Percentiles rank a stretch among this genome's conserved stretches.
Conservation (phyloP, 352 stramenopile species). For the Plasmopara viticola region DNA sequence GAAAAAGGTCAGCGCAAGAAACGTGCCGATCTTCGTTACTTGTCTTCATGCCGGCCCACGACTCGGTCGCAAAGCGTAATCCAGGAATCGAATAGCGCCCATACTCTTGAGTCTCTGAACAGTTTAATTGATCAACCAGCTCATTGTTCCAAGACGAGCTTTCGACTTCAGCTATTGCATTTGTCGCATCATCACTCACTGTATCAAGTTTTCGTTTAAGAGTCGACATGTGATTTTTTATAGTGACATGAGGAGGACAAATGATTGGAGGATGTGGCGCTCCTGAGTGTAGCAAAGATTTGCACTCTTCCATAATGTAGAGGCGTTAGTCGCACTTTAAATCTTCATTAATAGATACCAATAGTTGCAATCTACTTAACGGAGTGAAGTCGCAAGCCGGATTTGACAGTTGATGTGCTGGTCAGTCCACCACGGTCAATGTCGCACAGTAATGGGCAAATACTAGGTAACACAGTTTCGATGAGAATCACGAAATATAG, state of each 20-base stretch:
- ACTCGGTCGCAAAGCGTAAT: conserved; percentile 48
- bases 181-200: conserved; percentile 11
- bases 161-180: conserved; percentile 4
- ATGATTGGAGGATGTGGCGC: conserved; percentile 1
- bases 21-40: conserved; percentile 59
- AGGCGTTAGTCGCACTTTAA: conserved; percentile 5
- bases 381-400: conserved; percentile 24
- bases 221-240: conserved; percentile 12
- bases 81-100: conserved; percentile 18
- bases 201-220: conserved; percentile 31
- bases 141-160: neutral
- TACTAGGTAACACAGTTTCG: conserved; percentile 22
- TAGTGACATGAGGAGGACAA: neutral
- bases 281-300: neutral
- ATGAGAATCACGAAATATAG: neutral
- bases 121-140: neutral
- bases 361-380: conserved; percentile 14
- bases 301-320: conserved; percentile 5
- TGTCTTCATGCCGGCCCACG: conserved; percentile 43
- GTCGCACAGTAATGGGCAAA: conserved; percentile 68
- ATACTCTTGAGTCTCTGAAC: neutral
- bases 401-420: conserved; percentile 2
- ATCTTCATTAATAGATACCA: neutral
- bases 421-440: conserved; percentile 21
- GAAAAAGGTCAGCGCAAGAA: conserved; percentile 23